Base-by-base conservation (phyloP, 495 filamentous ascomycete genomes). In the Penicillium coprophilum region DNA sequence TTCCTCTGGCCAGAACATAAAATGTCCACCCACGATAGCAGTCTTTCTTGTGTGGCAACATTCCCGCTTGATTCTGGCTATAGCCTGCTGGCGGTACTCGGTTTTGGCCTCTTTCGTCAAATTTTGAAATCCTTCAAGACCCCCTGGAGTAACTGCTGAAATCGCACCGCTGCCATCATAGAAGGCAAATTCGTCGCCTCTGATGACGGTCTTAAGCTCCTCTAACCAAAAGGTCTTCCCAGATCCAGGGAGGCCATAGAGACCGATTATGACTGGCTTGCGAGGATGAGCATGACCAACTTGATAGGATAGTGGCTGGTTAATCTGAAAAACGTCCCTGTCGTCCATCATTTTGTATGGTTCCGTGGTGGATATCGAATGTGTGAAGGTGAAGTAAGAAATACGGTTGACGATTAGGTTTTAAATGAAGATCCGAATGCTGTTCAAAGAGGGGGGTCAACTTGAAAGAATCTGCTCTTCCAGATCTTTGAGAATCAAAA, bases 191-290 rank as follows among this genome's bases (percentile, higher is more conserved):
- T 64, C 19, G 13, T 72, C 52, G 43, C 68, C 21, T 23, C 59
- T 66, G 21, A 82, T 68, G 61, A 15, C 21, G 4, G 6, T 11
- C 15, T 73, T 66, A 13, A 89, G 62, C 31, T 77, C 55, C 2
- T 71, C 47, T 23, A 85, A 57, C 11, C 86, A 54, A 55, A 59
- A 75, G 6, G 80, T 73, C 65, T 87, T 89, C 13, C 85, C 85
- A 24, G 64, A 79, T n/a, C 84, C 86, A 8, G 85, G 73, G 51
- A 88, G 12, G 23, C 83, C 86, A 60, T 87, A 87, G 10, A 88
- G 43, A 19, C 85, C 84, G 17, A 88, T 65, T 23, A 87, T 65
- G 23, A 67, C 62, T 15, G 78, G 71, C 45, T 71, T 74, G 6
- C 7, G 1, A 28, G 4, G 6, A 21, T 23, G 1, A 1, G 17